Base-by-base conservation (phyloP, 768 basidiomycete genomes). In the Solioccasus polychromus region DNA sequence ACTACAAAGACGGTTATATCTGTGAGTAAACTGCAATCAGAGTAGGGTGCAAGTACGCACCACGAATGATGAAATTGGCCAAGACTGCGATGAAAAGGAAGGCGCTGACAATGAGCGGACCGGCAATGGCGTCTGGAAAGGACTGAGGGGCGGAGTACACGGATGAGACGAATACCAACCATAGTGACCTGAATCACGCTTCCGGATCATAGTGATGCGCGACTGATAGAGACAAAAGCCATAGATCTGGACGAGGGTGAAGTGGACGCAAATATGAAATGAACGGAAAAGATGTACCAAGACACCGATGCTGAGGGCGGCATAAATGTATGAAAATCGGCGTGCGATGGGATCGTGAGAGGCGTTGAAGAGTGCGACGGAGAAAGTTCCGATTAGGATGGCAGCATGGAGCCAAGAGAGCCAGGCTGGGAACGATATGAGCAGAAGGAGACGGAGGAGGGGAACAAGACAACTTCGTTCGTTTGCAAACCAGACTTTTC, bases 401-500 rank as follows among this genome's bases (percentile, higher is more conserved):
- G 89, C 78, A 34, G 88, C 83, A 52, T 88, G 89, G 42, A 98
- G 72, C 83, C 95, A 99, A 0, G 93, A 79, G 25, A 98, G 77
- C 88, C 93, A 96, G 2, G 95, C 90, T 92, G 42, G 2, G 42
- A 38, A 30, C 39, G 22, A 20, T n/a, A 28, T 61, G 25, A 58
- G 8, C 12, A 14, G 25, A 23, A 24, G 24, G 30, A 43, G 15
- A 31, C 24, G 31, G 3, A 38, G 12, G 7, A 22, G 14, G 8
- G 11, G 9, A 36, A 39, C 83, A 49, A 37, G n/a, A n/a, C n/a
- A n/a, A 92, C 90, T 92, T 61, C 91, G 73, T 67, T 97, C 93
- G 60, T 96, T 96, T 8, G 93, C 92, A 63, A 97, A 95, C 93
- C 94, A 97, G 38, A 97, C 93, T 60, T 97, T 97, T 18, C 82